These are phyloP conservation scores for Kwoniella sp. DNA, from an alignment of 768 basidiomycete species.

Conservation along the genomic window DNA sequence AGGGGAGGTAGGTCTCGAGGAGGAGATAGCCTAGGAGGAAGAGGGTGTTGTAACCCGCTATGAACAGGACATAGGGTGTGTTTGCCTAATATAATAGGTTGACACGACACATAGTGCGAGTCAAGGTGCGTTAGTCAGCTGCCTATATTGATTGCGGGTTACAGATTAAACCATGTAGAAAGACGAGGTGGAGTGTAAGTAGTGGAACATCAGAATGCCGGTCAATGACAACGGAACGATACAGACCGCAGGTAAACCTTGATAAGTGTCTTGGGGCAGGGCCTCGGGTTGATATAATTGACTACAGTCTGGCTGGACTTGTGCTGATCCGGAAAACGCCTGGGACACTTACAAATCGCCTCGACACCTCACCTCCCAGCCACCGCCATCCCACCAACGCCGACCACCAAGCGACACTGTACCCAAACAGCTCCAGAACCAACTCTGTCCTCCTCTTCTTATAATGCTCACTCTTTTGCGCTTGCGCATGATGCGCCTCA, in stretches of 20 bases:
- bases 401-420: conserved; percentile 77
- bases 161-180: too few species aligned
- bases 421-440: conserved; percentile 74
- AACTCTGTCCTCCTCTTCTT: conserved; percentile 63
- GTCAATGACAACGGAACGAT: too few species aligned
- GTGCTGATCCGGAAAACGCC: neutral
- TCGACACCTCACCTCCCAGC: conserved; percentile 61
- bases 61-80: conserved; percentile 84
- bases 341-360: conserved; percentile 64
- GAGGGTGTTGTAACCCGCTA: conserved; percentile 80
- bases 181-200: too few species aligned
- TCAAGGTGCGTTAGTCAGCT: neutral
- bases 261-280: too few species aligned
- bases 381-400: conserved; percentile 57
- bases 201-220: too few species aligned
- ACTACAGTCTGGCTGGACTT: neutral
- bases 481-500: conserved; percentile 19
- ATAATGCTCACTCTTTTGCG: conserved; percentile 16
- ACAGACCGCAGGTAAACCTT: too few species aligned
- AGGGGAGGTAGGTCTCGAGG: conserved; percentile 68
- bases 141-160: neutral
- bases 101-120: neutral
- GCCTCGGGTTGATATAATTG: neutral
- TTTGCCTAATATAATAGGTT: conserved; percentile 66
- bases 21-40: conserved; percentile 80